Conservation (phyloP, 768 basidiomycete genomes). For the Pisolithus sp. region DNA sequence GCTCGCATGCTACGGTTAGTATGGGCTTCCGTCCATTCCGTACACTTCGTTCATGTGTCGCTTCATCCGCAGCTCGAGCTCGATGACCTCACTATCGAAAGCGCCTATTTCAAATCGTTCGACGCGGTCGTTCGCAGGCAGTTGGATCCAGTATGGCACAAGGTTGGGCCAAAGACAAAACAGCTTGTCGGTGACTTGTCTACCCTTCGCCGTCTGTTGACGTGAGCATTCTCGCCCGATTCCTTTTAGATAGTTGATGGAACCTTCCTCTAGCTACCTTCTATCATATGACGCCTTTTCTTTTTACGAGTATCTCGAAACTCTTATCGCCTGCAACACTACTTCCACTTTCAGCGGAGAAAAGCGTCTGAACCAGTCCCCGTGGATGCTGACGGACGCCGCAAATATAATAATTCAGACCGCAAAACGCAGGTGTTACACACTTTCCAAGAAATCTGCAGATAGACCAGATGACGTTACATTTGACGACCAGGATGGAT, state of each 20-base stretch:
- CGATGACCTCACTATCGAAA: conserved; percentile 88
- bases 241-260: neutral
- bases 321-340: conserved; percentile 63
- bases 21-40: conserved; percentile 3
- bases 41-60: neutral
- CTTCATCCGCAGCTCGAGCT: conserved; percentile 67
- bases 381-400: conserved; percentile 90
- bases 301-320: conserved; percentile 89
- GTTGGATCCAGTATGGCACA: conserved; percentile 94
- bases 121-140: conserved; percentile 83
- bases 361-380: conserved; percentile 62
- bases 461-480: conserved; percentile 31
- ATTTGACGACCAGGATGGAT: conserved; percentile 64
- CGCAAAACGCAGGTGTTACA: conserved; percentile 79
- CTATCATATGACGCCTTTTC: conserved; percentile 86
- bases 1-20: conserved; percentile 66
- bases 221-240: conserved; percentile 38
- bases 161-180: conserved; percentile 87
- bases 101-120: conserved; percentile 90
- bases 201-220: conserved; percentile 74
- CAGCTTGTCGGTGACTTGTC: conserved; percentile 87
- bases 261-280: conserved; percentile 42
- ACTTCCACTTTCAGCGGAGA: conserved; percentile 40
- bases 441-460: conserved; percentile 31
- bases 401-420: conserved; percentile 80